These are phyloP conservation scores for Elasticomyces elasticus DNA, from an alignment of 495 filamentous ascomycete genomes.

Conservation along the genomic window DNA sequence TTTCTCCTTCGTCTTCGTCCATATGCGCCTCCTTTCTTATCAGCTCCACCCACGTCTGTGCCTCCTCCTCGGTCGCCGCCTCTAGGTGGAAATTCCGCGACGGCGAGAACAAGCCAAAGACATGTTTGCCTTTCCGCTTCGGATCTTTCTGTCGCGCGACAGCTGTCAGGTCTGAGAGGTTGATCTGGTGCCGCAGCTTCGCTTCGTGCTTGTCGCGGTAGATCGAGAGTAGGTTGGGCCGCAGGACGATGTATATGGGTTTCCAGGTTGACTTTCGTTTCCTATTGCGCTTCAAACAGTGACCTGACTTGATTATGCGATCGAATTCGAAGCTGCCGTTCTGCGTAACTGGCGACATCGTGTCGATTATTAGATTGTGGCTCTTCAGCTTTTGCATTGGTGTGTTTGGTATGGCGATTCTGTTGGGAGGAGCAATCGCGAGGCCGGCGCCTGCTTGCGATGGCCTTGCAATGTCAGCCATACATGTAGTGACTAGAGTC, in stretches of 20 bases:
- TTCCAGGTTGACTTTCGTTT: slow-evolving; percentile 99
- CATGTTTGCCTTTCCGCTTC: slow-evolving; percentile 65
- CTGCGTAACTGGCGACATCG: slow-evolving; percentile 76
- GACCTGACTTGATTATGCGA: slow-evolving; percentile 78
- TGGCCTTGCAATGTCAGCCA: background rate
- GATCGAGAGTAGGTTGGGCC: slow-evolving; percentile 85
- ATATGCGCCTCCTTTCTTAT: slow-evolving; percentile 71
- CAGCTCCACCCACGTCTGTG: slow-evolving; percentile 75
- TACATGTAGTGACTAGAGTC: background rate
- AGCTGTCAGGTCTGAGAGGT: slow-evolving; percentile 81
- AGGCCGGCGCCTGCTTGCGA: slow-evolving; percentile 5
- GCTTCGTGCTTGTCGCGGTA: slow-evolving; percentile 88
- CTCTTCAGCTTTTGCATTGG: slow-evolving; percentile 8
- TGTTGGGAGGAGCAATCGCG: slow-evolving; percentile 5
- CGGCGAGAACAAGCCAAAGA: slow-evolving; percentile 90
- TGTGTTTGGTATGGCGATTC: slow-evolving; percentile 1
- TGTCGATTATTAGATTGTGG: slow-evolving; percentile 48
- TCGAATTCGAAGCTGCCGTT: slow-evolving; percentile 95
- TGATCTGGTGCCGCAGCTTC: slow-evolving; percentile 77
- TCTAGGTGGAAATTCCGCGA: slow-evolving; percentile 86
- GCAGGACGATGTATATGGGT: slow-evolving; percentile 76
- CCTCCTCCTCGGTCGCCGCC: slow-evolving; percentile 59
- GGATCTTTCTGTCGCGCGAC: slow-evolving; percentile 80
- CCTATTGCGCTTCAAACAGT: slow-evolving; percentile 73
- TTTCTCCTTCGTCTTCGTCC: slow-evolving; percentile 74